Conservation (phyloP, 768 basidiomycete species). For the Cytidiella melzeri region DNA sequence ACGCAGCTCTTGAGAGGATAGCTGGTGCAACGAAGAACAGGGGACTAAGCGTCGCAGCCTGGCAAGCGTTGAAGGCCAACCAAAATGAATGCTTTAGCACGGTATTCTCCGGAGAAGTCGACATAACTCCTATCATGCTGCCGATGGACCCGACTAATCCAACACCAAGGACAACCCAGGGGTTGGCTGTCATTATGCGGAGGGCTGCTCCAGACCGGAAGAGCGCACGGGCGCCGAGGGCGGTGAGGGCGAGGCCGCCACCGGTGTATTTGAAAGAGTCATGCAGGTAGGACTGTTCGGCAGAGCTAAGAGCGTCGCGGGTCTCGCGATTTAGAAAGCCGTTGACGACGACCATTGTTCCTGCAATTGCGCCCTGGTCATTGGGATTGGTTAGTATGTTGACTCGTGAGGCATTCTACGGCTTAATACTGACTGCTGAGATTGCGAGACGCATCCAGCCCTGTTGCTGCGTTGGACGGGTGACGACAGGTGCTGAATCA, state of each 20-base stretch:
- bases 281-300: slow-evolving; percentile 66
- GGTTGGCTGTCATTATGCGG: slow-evolving; percentile 78
- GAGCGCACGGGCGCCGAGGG: slow-evolving; percentile 71
- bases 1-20: slow-evolving; percentile 76
- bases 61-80: slow-evolving; percentile 81
- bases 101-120: slow-evolving; percentile 71
- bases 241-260: slow-evolving; percentile 70
- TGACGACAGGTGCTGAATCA: slow-evolving; percentile 34
- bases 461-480: slow-evolving; percentile 31
- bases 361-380: slow-evolving; percentile 73
- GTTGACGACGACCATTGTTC: slow-evolving; percentile 57
- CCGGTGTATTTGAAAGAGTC: slow-evolving; percentile 82
- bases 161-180: slow-evolving; percentile 81
- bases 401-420: background rate
- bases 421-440: slow-evolving; percentile 39
- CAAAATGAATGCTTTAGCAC: slow-evolving; percentile 77
- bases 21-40: slow-evolving; percentile 87
- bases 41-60: slow-evolving; percentile 81
- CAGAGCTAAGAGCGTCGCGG: slow-evolving; percentile 52
- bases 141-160: slow-evolving; percentile 77
- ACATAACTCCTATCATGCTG: slow-evolving; percentile 77
- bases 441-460: slow-evolving; percentile 46
- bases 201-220: slow-evolving; percentile 64
- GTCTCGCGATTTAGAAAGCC: slow-evolving; percentile 74
- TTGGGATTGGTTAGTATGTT: background rate